Evolutionary conservation across 1,284 basidiomycete species (phyloP).

Genomic region (Cutaneotrichosporon sp.): DNA sequence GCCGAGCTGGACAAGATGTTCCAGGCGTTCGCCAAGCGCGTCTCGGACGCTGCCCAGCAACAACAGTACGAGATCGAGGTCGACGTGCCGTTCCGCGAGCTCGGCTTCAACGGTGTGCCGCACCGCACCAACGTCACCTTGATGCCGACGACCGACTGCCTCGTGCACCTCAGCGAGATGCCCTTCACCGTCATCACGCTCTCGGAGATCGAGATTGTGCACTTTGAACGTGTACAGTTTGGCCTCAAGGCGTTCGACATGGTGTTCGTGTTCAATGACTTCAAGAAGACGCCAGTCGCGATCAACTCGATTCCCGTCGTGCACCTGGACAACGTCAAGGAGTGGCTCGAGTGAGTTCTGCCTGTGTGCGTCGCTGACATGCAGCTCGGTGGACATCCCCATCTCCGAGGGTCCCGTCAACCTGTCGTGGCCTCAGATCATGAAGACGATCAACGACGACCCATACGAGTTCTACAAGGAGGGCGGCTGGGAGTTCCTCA

Average conservation of each 20-base stretch:
- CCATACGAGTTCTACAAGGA: conserved; percentile 95
- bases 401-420: conserved; percentile 97
- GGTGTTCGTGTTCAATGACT: conserved; percentile 95
- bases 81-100: conserved; percentile 95
- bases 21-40: conserved; percentile 88
- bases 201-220: conserved; percentile 92
- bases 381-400: conserved; percentile 91
- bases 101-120: conserved; percentile 96
- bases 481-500: conserved; percentile 92
- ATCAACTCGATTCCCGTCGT: conserved; percentile 93
- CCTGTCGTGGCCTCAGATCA: conserved; percentile 96
- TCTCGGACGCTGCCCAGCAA: conserved; percentile 74
- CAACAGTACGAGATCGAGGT: conserved; percentile 80
- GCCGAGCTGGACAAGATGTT: conserved; percentile 93
- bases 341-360: conserved; percentile 87
- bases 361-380: conserved; percentile 11
- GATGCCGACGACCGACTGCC: conserved; percentile 95
- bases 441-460: conserved; percentile 95
- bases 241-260: conserved; percentile 97
- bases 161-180: conserved; percentile 92
- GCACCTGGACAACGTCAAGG: conserved; percentile 92
- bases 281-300: conserved; percentile 85
- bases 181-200: conserved; percentile 97
- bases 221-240: conserved; percentile 96
- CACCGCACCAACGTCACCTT: conserved; percentile 92